These are phyloP conservation scores for Arthrobotrys pseudoclavata DNA, from an alignment of 2,329 filamentous ascomycete species.

Conservation along the genomic window DNA sequence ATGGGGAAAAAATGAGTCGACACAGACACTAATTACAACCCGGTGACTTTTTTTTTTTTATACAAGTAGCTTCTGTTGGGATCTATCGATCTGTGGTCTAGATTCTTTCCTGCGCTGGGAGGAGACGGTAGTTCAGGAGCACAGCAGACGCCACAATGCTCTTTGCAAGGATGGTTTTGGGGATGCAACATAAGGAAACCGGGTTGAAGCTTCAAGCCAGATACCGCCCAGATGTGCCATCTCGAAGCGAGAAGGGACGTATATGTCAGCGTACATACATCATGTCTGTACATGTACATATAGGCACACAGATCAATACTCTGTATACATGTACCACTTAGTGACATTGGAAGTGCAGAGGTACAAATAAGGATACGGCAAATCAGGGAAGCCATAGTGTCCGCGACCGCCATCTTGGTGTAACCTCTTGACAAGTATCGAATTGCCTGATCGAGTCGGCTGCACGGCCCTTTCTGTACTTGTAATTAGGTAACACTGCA, in stretches of 20 bases:
- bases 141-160: slow-evolving; percentile 17
- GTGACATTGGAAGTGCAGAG: not conserved
- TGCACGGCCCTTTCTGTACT: slow-evolving; percentile 10
- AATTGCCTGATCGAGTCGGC: slow-evolving; percentile 7
- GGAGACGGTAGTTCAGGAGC: not conserved
- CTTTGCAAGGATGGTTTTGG: slow-evolving; percentile 6
- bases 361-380: not conserved
- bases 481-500: not conserved
- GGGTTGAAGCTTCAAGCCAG: not conserved
- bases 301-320: not conserved
- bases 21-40: too few relatives aligned
- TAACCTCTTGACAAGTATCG: slow-evolving; percentile 1
- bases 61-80: not conserved
- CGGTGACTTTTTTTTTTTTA: too few relatives aligned
- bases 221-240: not conserved
- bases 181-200: not conserved
- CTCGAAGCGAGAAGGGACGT: not conserved
- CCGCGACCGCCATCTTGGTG: not conserved
- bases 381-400: not conserved
- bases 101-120: not conserved
- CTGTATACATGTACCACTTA: too few relatives aligned
- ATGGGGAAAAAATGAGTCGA: too few relatives aligned
- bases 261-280: not conserved
- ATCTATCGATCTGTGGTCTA: not conserved
- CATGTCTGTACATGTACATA: too few relatives aligned